Evolutionary conservation across 768 basidiomycete genomes (phyloP).

Genomic region (Termitomyces sp.): DNA sequence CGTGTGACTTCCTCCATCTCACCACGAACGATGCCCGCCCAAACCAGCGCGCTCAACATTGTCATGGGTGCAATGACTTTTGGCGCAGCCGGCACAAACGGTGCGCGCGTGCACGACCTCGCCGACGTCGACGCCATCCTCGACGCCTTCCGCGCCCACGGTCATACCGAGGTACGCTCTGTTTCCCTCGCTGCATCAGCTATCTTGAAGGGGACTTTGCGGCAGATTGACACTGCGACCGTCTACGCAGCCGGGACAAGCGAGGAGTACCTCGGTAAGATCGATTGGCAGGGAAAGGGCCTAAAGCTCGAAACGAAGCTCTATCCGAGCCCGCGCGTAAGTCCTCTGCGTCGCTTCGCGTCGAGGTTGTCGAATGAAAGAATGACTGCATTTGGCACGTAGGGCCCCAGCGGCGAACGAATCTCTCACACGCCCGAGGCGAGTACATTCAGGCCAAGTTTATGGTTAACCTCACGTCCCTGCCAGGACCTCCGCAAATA

Average conservation of each 20-base stretch:
- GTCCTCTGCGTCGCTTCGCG: neutral
- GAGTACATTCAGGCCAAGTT: neutral
- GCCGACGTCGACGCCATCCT: conserved; percentile 42
- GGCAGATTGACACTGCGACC: conserved; percentile 14
- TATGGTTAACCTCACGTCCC: neutral
- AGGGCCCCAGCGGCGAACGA: neutral
- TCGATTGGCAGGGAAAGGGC: conserved; percentile 43
- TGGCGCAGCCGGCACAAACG: conserved; percentile 31
- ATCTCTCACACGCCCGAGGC: conserved; percentile 29
- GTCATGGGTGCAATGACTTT: conserved; percentile 52
- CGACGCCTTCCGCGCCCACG: conserved; percentile 45
- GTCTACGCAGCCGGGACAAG: conserved; percentile 44
- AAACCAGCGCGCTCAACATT: conserved; percentile 40
- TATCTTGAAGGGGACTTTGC: too few relatives aligned
- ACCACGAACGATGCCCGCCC: conserved; percentile 5
- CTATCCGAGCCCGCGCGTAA: conserved; percentile 29
- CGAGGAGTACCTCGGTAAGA: conserved; percentile 48
- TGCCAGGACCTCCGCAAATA: conserved; percentile 36
- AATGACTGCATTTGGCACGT: too few relatives aligned
- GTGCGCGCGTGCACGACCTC: conserved; percentile 35
- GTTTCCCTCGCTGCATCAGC: neutral
- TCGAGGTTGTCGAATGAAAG: too few relatives aligned
- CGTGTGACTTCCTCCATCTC: too few relatives aligned
- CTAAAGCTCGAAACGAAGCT: conserved; percentile 58
- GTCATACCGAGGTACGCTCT: conserved; percentile 30